Percentiles rank a stretch among this genome's conserved stretches.
phyloP scores from a whole-genome alignment of 1,139 yeast species.

The Debaryomyces fabryi region DNA sequence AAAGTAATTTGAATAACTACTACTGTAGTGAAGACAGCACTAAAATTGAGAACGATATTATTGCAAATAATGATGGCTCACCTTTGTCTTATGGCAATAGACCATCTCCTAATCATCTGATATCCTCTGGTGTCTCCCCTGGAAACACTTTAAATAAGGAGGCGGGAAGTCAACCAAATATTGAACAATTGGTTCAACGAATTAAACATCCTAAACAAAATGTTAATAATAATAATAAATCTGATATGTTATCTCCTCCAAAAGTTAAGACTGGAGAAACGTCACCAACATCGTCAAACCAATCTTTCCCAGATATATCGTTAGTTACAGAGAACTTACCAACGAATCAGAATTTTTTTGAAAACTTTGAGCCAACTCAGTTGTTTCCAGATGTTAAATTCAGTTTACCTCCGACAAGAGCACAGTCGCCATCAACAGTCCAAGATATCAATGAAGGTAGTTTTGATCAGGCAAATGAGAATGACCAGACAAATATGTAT shows the following conservation, averaged over 20 bases:
- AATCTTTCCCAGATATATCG: constrained; percentile 49
- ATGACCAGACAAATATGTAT: constrained; percentile 18
- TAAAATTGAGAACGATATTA: neutral
- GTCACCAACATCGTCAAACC: constrained; percentile 43
- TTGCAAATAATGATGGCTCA: neutral
- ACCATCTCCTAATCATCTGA: constrained; percentile 9
- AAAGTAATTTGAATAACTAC: constrained; percentile 23
- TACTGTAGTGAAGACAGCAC: constrained; percentile 15
- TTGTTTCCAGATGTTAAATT: constrained; percentile 44
- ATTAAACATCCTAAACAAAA: constrained; percentile 22
- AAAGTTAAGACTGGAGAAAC: constrained; percentile 23
- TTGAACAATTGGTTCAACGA: constrained; percentile 39
- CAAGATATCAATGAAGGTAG: constrained; percentile 1
- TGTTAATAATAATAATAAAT: constrained; percentile 7
- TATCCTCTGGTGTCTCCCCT: constrained; percentile 37
- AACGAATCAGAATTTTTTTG: constrained; percentile 43
- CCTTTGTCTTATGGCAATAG: neutral
- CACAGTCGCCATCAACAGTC: constrained; percentile 35
- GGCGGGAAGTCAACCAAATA: constrained; percentile 18
- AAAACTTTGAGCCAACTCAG: constrained; percentile 53
- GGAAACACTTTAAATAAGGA: constrained; percentile 19
- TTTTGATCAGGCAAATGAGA: neutral
- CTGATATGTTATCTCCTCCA: constrained; percentile 13
- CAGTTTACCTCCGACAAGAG: constrained; percentile 43
- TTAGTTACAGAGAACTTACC: constrained; percentile 51